Conservation (phyloP, 2,329 filamentous ascomycete species). For the Aspergillus latus region DNA sequence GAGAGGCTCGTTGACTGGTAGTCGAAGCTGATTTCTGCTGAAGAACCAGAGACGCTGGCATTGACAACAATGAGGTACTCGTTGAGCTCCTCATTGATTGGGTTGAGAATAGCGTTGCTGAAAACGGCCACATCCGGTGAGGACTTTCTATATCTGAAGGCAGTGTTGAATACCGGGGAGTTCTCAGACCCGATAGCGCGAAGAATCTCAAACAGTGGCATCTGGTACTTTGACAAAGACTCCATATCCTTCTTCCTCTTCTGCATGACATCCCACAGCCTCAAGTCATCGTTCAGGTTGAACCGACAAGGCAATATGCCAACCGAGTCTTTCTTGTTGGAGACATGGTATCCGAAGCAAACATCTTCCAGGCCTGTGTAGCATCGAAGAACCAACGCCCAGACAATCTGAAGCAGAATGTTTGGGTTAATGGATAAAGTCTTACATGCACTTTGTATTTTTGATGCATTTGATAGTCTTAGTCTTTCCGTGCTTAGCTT, state of each 20-base stretch:
- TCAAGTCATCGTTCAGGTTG: conserved; percentile 26
- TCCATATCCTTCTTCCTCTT: conserved; percentile 23
- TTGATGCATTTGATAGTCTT: conserved; percentile 20
- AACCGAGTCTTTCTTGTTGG: conserved; percentile 26
- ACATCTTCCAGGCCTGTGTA: conserved; percentile 48
- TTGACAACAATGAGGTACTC: conserved; percentile 31
- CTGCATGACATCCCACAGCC: conserved; percentile 24
- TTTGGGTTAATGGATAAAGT: conserved; percentile 22
- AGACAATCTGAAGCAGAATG: conserved; percentile 42
- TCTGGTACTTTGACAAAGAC: conserved; percentile 21
- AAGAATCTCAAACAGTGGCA: conserved; percentile 26
- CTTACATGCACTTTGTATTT: conserved; percentile 28
- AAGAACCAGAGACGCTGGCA: conserved; percentile 25
- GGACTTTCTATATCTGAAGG: conserved; percentile 22
- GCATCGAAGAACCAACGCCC: conserved; percentile 46
- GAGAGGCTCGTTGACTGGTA: conserved; percentile 54
- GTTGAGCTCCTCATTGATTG: conserved; percentile 9
- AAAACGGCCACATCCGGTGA: not conserved
- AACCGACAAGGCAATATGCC: conserved; percentile 26
- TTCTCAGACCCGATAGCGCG: conserved; percentile 28
- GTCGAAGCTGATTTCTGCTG: conserved; percentile 54
- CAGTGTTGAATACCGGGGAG: conserved; percentile 32
- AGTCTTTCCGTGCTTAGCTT: conserved; percentile 20
- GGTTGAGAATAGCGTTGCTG: conserved; percentile 12
- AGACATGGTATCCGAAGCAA: conserved; percentile 46